Evolutionary conservation across 2,329 filamentous ascomycete genomes (phyloP).

Genomic region (Penicillium decumbens): DNA sequence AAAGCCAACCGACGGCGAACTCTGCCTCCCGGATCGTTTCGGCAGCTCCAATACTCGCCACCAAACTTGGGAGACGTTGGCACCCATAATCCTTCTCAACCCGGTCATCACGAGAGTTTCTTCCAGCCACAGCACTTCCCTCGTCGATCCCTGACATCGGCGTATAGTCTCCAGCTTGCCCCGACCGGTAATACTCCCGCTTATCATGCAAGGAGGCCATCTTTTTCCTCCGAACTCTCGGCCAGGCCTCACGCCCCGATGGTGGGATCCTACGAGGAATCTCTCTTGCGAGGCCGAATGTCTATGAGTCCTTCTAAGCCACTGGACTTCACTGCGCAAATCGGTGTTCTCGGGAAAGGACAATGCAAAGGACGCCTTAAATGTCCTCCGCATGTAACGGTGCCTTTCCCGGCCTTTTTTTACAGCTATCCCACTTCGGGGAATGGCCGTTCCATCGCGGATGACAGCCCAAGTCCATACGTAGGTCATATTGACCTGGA

Average conservation of each 20-base stretch:
- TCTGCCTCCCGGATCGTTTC: conserved; percentile 59
- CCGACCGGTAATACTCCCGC: conserved; percentile 41
- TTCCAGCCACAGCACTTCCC: conserved; percentile 69
- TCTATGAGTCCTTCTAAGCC: conserved; percentile 92
- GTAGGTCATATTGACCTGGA: conserved; percentile 91
- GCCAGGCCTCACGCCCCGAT: conserved; percentile 86
- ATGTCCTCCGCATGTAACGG: conserved; percentile 83
- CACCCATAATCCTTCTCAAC: conserved; percentile 42
- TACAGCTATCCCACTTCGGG: conserved; percentile 79
- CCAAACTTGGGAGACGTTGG: conserved; percentile 37
- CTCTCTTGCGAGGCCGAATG: conserved; percentile 90
- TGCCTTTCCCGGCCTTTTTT: conserved; percentile 91
- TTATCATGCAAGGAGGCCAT: conserved; percentile 57
- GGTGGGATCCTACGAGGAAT: conserved; percentile 97
- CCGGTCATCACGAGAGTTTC: conserved; percentile 57
- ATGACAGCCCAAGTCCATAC: conserved; percentile 91
- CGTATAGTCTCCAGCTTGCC: conserved; percentile 47
- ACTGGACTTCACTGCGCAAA: conserved; percentile 87
- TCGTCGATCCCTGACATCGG: conserved; percentile 66
- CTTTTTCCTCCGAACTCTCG: conserved; percentile 67
- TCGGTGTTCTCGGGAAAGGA: conserved; percentile 84
- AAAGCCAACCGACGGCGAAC: conserved; percentile 63
- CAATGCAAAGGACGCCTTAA: conserved; percentile 80
- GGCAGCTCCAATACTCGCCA: conserved; percentile 46
- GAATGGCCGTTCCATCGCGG: conserved; percentile 58